Evolutionary conservation across 1,139 yeast species (phyloP), one percentile per base, ranked within the genome.

Genomic region (Protomyces lactucae-debilis): DNA sequence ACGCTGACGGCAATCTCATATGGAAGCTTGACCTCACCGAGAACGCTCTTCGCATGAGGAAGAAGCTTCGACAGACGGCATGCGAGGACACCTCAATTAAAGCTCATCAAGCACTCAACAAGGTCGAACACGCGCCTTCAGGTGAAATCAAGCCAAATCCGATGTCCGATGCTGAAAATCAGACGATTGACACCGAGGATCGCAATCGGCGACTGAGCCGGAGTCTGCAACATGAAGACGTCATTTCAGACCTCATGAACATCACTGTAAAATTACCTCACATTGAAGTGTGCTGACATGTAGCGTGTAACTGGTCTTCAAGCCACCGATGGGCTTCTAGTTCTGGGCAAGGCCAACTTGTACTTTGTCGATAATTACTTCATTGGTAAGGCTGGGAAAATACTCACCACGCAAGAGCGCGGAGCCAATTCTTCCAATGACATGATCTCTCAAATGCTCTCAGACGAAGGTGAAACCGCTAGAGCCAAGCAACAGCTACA

Each of bases 341-440:
- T 89, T 25, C 73, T 86, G 37, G 95, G 96, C 0, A 75, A 79
- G 2, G 77, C 78, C 8, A 85, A 86, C 71, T 70, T 88, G 14
- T 89, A 88, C 71, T 76, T 88, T 69, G 83, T 87, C 66, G 88
- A 84, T 66, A 84, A 85, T 69, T 88, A 86, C 71, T 86, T 85
- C 69, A 86, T 82, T 68, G 70, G 80, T 0, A 82, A 82, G 65
- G 75, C 73, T 46, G 82, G 80, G 45, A 88, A 85, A 69, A 88
- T 89, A 5, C 78, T 87, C 40, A 88, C 86, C 69, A 81, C 84
- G n/a, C 76, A 78, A 37, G 90, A 87, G 68, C 40, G 23, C n/a
- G 90, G 87, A 0, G 85, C 92, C 0, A 71, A 74, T 2, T 79
- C 78, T 6, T 77, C 79, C 55, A 76, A 92, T 66, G 96, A 89